Evolutionary conservation across 352 stramenopile species (phyloP).

Genomic region (Pythium dissimile): DNA sequence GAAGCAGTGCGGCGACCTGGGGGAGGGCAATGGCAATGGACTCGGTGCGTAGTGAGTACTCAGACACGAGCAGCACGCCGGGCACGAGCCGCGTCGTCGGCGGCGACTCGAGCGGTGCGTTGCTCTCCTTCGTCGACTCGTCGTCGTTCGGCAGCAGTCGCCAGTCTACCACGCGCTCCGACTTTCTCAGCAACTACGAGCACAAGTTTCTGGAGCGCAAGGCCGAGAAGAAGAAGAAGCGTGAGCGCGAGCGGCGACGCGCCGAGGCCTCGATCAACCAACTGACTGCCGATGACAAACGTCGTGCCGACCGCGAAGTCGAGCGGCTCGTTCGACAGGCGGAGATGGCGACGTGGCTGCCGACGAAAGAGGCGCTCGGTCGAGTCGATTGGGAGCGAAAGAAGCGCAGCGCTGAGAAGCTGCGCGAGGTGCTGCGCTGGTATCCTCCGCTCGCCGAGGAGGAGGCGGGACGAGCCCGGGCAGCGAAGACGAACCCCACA

Average conservation of each 20-base stretch:
- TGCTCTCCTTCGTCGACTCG: conserved; percentile 44
- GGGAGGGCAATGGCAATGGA: no score
- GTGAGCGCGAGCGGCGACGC: conserved; percentile 31
- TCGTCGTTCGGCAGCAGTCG: conserved; percentile 31
- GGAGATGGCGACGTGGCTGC: conserved; percentile 62
- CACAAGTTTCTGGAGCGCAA: conserved; percentile 55
- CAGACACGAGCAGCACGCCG: conserved; percentile 27
- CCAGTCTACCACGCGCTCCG: conserved; percentile 34
- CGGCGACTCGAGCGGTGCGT: conserved; percentile 21
- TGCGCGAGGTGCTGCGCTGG: conserved; percentile 48
- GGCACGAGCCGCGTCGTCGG: conserved; percentile 26
- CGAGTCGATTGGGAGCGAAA: conserved; percentile 30
- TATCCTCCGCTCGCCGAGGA: conserved; percentile 27
- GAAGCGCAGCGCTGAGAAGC: conserved; percentile 37
- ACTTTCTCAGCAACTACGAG: conserved; percentile 53
- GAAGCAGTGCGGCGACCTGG: no score
- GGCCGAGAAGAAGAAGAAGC: conserved; percentile 46
- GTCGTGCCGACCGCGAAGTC: conserved; percentile 43
- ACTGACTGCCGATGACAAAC: conserved; percentile 40
- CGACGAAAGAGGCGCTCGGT: conserved; percentile 28
- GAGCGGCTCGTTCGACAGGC: conserved; percentile 37
- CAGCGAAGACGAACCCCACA: background rate
- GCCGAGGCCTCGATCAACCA: conserved; percentile 35
- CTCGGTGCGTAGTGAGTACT: conserved; percentile 46
- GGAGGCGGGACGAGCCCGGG: background rate